A percentile compares a stretch with the other conserved stretches of the same genome.
phyloP scores from a whole-genome alignment of 2,329 filamentous ascomycete species.

The Neurospora crassa region DNA sequence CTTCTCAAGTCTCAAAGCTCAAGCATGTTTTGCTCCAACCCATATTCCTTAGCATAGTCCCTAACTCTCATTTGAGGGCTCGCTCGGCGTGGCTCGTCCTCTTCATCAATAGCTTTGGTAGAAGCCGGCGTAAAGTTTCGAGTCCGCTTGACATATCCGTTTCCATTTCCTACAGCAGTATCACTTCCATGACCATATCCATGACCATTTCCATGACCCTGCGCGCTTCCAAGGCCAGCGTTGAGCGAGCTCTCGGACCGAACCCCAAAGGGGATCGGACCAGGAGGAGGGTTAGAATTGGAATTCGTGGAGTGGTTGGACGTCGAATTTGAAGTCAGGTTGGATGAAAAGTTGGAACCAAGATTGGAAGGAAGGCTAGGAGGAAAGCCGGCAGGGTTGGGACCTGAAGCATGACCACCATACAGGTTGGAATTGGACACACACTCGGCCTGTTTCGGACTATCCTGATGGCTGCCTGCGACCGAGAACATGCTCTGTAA shows the following conservation, averaged over 20 bases:
- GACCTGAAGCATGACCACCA: not conserved
- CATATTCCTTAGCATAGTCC: not conserved
- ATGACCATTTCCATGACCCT: not conserved
- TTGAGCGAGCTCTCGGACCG: not conserved
- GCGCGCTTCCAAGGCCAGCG: not conserved
- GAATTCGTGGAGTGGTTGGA: not conserved
- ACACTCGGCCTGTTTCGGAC: not conserved
- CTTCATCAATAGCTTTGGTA: slow-evolving; percentile 35
- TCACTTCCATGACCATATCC: slow-evolving; percentile 16
- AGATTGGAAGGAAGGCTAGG: not conserved
- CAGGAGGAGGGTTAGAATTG: not conserved
- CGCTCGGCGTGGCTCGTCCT: slow-evolving; percentile 33
- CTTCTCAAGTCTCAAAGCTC: not conserved
- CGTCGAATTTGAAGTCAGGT: not conserved
- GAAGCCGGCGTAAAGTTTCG: slow-evolving; percentile 38
- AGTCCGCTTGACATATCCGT: slow-evolving; percentile 30
- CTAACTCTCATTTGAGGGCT: slow-evolving; percentile 22
- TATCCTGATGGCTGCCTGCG: not conserved
- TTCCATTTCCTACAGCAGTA: slow-evolving; percentile 2
- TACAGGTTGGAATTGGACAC: not conserved
- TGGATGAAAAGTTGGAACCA: slow-evolving; percentile 13
- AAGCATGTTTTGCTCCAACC: not conserved
- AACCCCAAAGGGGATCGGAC: not conserved
- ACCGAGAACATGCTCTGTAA: slow-evolving; percentile 24
- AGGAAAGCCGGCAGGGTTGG: not conserved